Base-by-base conservation (phyloP, 306 rosid genomes). In the Quercus suber region DNA sequence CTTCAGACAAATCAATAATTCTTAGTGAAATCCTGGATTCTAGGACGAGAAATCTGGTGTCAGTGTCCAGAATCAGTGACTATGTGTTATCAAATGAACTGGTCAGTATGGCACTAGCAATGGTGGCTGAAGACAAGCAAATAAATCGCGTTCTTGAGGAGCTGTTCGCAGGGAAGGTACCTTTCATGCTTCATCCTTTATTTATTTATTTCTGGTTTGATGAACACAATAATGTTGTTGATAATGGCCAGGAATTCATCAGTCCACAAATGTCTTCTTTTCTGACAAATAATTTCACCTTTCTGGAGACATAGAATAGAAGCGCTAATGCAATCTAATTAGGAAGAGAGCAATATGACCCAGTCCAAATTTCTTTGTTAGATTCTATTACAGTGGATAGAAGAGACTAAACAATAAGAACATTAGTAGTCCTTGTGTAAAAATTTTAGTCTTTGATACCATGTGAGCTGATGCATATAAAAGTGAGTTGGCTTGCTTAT, bases 101-200 rank as follows among this genome's bases (percentile, higher is more conserved):
- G 79, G 97, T 95, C 19, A 92, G 99, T 83, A 95, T 95, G 99
- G 98, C 99, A 70, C 87, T 95, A 28, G 99, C 99, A 75, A 92
- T 92, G 97, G 99, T 95, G 53, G 99, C 99, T 9, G 99, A 95
- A 85, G 99, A 95, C 91, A 93, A 92, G 86, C 97, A 95, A 81
- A 95, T 95, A 79, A 95, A 95, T 84, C 98, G 99, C 1, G 99
- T 95, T 74, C 97, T 95, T 7, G 99, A 95, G 92, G 99, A 95
- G 79, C 92, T 95, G 77, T 95, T 95, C 80, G 98, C 93, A 17
- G 99, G 90, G 82, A 86, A 92, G 97, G 99, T 92, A 80, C 13
- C 57, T 75, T 58, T 55, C 74, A 25, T 43, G 28, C 37, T 53
- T 76, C 35, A 17, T 70, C 59, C 81, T n/a, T 41, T 7, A 59